Base-by-base conservation (phyloP, 2,329 filamentous ascomycete genomes). In the Trichoderma semiorbis region DNA sequence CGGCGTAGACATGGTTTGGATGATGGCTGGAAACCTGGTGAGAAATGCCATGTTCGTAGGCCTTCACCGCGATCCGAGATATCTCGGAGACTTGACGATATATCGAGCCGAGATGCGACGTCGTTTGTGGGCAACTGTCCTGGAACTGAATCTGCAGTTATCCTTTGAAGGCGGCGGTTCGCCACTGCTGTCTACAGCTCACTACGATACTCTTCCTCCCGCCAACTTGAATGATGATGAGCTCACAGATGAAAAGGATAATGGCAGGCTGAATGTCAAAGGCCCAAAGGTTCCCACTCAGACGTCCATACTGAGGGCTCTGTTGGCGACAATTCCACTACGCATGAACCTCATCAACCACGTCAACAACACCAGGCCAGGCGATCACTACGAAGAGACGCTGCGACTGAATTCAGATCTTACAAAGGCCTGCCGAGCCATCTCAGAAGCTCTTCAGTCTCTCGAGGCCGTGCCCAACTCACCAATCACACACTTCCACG, bases 11-110 rank as follows among this genome's bases (percentile, higher is more conserved):
- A 76, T 88, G 5, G 80, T 83, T 1, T 90, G 87, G 87, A 83
- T 87, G 36, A 81, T 84, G 2, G 80, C 84, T 0, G 88, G 88
- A 0, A 78, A 81, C 0, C 73, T 89, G 12, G 72, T 89, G n/a
- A 81, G 88, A 12, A 84, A 83, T 8, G 88, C 87, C 67, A 85
- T 90, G 76, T 84, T 84, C 69, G 88, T 89, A 83, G 88, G 88
- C 4, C 80, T 90, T 7, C 87, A 90, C 75, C 84, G 86, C 1
- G 88, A 90, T 70, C 88, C 88, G 0, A 81, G 80, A 34, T 79
- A 83, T 71, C 82, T 89, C 5, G 81, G 82, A 7, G 81, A 82
- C 24, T 85, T 87, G 81, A 82, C 85, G 2, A 75, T 79, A 0
- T 83, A 86, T 43, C 81, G 83, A 24, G 81, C 84, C 1, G 88